A percentile compares a stretch with the other conserved stretches of the same genome.
phyloP scores from a whole-genome alignment of 2,329 filamentous ascomycete genomes.

The Dothidotthia symphoricarpi region DNA sequence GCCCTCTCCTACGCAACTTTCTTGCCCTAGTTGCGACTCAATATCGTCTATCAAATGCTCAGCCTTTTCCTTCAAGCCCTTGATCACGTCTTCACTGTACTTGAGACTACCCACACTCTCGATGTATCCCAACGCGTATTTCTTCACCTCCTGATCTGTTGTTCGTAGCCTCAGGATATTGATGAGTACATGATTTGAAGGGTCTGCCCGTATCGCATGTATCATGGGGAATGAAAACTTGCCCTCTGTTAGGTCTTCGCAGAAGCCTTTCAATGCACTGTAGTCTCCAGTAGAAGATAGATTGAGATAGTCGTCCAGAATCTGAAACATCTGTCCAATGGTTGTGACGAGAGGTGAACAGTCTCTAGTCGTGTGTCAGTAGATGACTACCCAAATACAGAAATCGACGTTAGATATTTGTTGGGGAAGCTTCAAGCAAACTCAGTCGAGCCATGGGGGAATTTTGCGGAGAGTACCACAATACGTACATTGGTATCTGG shows the following conservation, averaged over 20 bases:
- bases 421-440: too few species aligned
- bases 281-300: slow-evolving; percentile 57
- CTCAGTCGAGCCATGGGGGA: too few species aligned
- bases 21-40: slow-evolving; percentile 39
- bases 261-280: slow-evolving; percentile 81
- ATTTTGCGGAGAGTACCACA: too few species aligned
- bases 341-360: slow-evolving; percentile 59
- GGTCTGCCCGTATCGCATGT: slow-evolving; percentile 80
- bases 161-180: slow-evolving; percentile 93
- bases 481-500: slow-evolving; percentile 45
- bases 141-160: slow-evolving; percentile 80
- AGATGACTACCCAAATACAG: slow-evolving; percentile 2
- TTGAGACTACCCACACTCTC: slow-evolving; percentile 84
- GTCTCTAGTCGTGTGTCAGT: too few species aligned
- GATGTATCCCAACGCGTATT: slow-evolving; percentile 89
- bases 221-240: slow-evolving; percentile 58
- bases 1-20: slow-evolving; percentile 38
- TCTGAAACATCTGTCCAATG: slow-evolving; percentile 79
- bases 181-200: slow-evolving; percentile 72
- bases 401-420: slow-evolving; percentile 1
- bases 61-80: slow-evolving; percentile 46
- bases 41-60: slow-evolving; percentile 45
- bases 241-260: slow-evolving; percentile 81
- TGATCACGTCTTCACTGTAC: slow-evolving; percentile 67
- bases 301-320: slow-evolving; percentile 88